A percentile compares a stretch with the other conserved stretches of the same genome.
Evolutionary conservation across 192 early-diverging fungal species (phyloP).

Genomic region (Linnemannia schmuckeri): DNA sequence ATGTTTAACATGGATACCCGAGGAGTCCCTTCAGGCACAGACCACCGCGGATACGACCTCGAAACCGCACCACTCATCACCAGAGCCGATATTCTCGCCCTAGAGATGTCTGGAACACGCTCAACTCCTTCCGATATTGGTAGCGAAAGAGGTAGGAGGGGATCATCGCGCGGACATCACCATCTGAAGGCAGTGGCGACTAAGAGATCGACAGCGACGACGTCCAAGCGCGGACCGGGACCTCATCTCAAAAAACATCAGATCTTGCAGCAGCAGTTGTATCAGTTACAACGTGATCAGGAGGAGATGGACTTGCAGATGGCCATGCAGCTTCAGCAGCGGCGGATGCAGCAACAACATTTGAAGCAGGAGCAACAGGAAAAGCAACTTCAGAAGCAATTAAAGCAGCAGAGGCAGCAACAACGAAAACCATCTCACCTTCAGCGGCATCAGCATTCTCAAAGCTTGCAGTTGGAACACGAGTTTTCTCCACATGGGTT

Average conservation of each 20-base stretch:
- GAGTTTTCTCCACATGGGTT: not conserved
- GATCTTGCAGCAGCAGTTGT: conserved; percentile 44
- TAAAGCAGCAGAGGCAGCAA: not conserved
- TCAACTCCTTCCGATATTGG: not conserved
- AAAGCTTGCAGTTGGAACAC: not conserved
- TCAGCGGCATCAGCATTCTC: not conserved
- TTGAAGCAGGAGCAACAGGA: not conserved
- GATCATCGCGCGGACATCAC: not conserved
- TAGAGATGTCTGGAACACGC: conserved; percentile 3
- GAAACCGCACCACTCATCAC: not conserved
- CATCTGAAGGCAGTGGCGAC: not conserved
- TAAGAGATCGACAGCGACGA: conserved; percentile 8
- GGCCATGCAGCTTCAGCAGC: conserved; percentile 1
- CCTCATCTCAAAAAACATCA: conserved; percentile 49
- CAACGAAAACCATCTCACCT: not conserved
- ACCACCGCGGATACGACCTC: not conserved
- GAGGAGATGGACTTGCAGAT: conserved; percentile 28
- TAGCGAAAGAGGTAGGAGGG: not conserved
- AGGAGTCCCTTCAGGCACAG: not conserved
- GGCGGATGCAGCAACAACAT: not conserved
- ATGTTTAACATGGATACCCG: not conserved
- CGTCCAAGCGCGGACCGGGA: conserved; percentile 7
- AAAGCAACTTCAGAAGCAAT: not conserved
- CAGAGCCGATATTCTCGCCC: conserved; percentile 6
- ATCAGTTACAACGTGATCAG: conserved; percentile 43